These are phyloP conservation scores for Pterula multifida DNA, from an alignment of 1,284 basidiomycete species.

Conservation along the genomic window DNA sequence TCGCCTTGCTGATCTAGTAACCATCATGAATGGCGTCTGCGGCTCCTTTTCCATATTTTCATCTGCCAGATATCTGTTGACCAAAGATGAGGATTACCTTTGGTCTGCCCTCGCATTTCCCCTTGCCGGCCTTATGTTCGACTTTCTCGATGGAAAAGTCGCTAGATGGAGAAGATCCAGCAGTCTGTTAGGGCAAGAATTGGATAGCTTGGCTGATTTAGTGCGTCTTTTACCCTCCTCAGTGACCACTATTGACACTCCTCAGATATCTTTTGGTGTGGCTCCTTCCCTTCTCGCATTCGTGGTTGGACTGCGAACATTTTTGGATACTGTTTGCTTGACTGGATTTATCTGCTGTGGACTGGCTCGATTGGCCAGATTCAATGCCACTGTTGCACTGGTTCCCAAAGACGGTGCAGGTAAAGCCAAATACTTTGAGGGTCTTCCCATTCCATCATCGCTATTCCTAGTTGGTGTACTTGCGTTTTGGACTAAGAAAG, in stretches of 20 bases:
- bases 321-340: slow-evolving; percentile 80
- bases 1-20: slow-evolving; percentile 94
- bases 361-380: slow-evolving; percentile 90
- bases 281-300: slow-evolving; percentile 92
- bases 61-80: slow-evolving; percentile 79
- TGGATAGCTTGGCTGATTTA: slow-evolving; percentile 94
- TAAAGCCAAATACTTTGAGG: slow-evolving; percentile 94
- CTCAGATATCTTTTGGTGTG: slow-evolving; percentile 91
- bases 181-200: slow-evolving; percentile 96
- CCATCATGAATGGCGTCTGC: slow-evolving; percentile 99
- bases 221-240: slow-evolving; percentile 30
- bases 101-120: slow-evolving; percentile 85
- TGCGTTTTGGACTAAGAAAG: slow-evolving; percentile 74
- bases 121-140: slow-evolving; percentile 94
- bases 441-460: slow-evolving; percentile 91
- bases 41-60: slow-evolving; percentile 94
- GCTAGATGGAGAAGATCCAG: slow-evolving; percentile 93
- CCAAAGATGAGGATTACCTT: slow-evolving; percentile 71
- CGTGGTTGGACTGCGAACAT: slow-evolving; percentile 80
- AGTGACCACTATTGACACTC: slow-evolving; percentile 8
- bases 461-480: slow-evolving; percentile 74
- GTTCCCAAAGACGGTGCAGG: slow-evolving; percentile 83
- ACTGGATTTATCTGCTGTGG: slow-evolving; percentile 93
- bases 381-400: slow-evolving; percentile 95
- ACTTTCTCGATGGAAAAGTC: slow-evolving; percentile 96